These are phyloP conservation scores for Trypanosoma melophagium DNA, from an alignment of 208 protist genomes.

Conservation along the genomic window DNA sequence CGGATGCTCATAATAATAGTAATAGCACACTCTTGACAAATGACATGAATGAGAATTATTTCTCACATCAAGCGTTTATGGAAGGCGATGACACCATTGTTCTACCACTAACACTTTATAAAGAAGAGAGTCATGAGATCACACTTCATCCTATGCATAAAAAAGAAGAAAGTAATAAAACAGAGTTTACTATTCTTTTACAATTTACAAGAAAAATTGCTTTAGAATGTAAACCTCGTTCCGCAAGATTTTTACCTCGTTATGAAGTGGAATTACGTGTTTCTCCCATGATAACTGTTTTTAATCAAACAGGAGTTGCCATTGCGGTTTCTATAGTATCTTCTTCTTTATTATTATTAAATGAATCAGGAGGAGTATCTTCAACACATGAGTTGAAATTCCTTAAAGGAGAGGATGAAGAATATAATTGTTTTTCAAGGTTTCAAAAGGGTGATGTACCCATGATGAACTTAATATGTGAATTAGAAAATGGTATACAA, in stretches of 20 bases:
- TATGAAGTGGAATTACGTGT: slow-evolving; percentile 40
- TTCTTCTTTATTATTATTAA: slow-evolving; percentile 1
- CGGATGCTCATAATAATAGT: neutral
- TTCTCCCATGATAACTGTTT: slow-evolving; percentile 28
- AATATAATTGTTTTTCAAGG: slow-evolving; percentile 23
- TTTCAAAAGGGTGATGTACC: neutral
- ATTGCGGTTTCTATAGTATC: slow-evolving; percentile 20
- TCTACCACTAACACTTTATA: slow-evolving; percentile 24
- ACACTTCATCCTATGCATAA: too few species aligned
- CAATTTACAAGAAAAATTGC: slow-evolving; percentile 27
- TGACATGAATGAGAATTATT: neutral
- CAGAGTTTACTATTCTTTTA: slow-evolving; percentile 21
- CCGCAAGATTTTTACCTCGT: slow-evolving; percentile 24
- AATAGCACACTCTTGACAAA: neutral
- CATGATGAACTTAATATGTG: slow-evolving; percentile 10
- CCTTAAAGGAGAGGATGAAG: slow-evolving; percentile 3
- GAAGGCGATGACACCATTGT: slow-evolving; percentile 28
- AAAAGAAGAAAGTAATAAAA: slow-evolving; percentile 1
- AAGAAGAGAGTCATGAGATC: too few species aligned
- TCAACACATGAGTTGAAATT: neutral
- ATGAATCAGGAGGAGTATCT: neutral
- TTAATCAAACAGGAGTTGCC: slow-evolving; percentile 32
- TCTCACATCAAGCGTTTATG: slow-evolving; percentile 18
- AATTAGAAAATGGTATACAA: slow-evolving; percentile 16
- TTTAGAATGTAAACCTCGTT: slow-evolving; percentile 25